These are phyloP conservation scores for Linnemannia zychae DNA, from an alignment of 192 early-diverging fungal genomes.

Conservation along the genomic window DNA sequence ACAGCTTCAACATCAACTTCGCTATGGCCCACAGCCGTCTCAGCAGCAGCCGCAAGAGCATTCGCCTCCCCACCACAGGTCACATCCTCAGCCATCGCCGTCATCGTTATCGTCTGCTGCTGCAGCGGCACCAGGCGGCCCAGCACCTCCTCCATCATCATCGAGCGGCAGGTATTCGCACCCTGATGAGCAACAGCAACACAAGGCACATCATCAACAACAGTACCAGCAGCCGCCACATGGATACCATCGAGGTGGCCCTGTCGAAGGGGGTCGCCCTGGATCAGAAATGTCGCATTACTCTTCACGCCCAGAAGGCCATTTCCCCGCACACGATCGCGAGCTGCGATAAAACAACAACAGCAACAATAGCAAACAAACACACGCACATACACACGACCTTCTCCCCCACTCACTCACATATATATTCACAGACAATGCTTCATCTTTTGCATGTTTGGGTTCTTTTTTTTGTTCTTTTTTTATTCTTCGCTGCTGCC, in stretches of 20 bases:
- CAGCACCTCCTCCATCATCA: constrained; percentile 2
- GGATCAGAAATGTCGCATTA: constrained; percentile 18
- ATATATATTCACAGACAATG: too few species aligned
- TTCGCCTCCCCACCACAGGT: constrained; percentile 7
- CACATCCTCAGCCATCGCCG: constrained; percentile 6
- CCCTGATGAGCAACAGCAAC: constrained; percentile 5
- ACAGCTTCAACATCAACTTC: constrained; percentile 40
- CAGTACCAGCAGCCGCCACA: not conserved
- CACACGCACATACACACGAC: not conserved
- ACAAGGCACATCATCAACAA: not conserved
- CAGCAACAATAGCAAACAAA: not conserved
- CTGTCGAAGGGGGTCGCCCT: constrained; percentile 7
- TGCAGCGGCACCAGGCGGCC: constrained; percentile 2
- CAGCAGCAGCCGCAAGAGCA: constrained; percentile 7
- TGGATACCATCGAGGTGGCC: not conserved
- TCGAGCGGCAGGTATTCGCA: constrained; percentile 11
- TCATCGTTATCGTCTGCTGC: not conserved
- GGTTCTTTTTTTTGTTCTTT: too few species aligned
- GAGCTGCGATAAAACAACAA: constrained; percentile 20
- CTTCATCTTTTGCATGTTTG: too few species aligned
- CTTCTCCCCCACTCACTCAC: not conserved
- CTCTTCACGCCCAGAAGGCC: constrained; percentile 11
- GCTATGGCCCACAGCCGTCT: constrained; percentile 16
- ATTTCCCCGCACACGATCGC: constrained; percentile 23
- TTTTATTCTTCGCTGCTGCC: not conserved